Evolutionary conservation across 2,329 filamentous ascomycete genomes (phyloP), one percentile per base, ranked within the genome.

Genomic region (Botrytis medusae): DNA sequence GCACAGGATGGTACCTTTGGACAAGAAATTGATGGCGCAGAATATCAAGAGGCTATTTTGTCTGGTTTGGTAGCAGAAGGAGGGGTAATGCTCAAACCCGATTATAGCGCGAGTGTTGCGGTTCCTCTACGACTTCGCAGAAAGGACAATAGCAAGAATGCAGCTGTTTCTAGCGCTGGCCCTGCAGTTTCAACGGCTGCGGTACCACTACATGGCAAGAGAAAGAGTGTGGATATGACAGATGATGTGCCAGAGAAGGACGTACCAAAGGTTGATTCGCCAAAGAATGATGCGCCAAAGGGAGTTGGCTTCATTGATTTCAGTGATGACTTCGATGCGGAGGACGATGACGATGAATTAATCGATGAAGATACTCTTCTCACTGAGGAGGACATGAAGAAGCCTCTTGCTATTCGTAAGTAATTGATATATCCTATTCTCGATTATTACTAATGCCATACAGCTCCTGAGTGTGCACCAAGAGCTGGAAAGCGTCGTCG

Each of bases 321-420:
- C 73, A 86, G 85, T 75, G 83, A 84, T 74, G 84, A 80, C 80
- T 88, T 84, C 73, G 84, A 82, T 48, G 81, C 77, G 74, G 86
- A 86, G 61, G 85, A 88, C 72, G 88, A 87, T 63, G 92, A 94
- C 78, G 94, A 97, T 76, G 95, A 97, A 72, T 84, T 97, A 71
- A 96, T 99, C 77, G 94, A 98, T 80, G 96, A 98, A 82, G 92
- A 98, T 79, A 91, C 90, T 16, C 86, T 99, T 46, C 85, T 99
- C 78, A 93, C 91, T 4, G 94, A 95, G 79, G 93, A 94, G 75
- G 95, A 99, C 80, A 86, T 96, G 78, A 90, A 89, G 77, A 87
- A 90, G 78, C 92, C 93, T 34, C 88, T 97, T 72, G 89, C 92
- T 77, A 91, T 94, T 78, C 94, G 95, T 97, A 86, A 83, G 92